Base-by-base conservation (phyloP, 2,329 filamentous ascomycete genomes). In the Pestalotiopsis sp. region DNA sequence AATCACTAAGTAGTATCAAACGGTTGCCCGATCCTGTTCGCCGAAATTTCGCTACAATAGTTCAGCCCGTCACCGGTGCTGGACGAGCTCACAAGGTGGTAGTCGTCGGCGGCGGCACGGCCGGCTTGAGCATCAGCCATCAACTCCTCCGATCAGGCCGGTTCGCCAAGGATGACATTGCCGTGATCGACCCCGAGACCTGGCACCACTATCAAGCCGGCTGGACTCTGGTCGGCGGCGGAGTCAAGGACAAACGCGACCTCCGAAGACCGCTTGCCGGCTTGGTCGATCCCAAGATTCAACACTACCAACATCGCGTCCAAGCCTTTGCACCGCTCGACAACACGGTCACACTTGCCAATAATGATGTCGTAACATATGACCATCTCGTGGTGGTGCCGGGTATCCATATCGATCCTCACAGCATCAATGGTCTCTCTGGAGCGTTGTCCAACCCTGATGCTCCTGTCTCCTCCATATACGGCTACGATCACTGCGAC, bases 61-160 rank as follows among this genome's bases (percentile, higher is more conserved):
- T 73, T 91, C 91, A 3, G 82, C 81, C 0, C 88, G 82, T 52
- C n/a, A 52, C 45, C n/a, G 6, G 20, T 12, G 17, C 45, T 6
- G 17, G 45, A 17, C 45, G 17, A 52, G 11, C 17, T 49, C 65
- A 66, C 56, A 56, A 31, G 9, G 65, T 66, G 20, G 25, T 66
- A 12, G 27, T 66, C 9, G 57, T 66, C 4, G 65, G 65, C 7
- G 65, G 27, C 66, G 91, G 91, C 39, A 83, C 87, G 13, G 91
- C 90, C 49, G 91, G 91, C 62, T 78, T 92, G 14, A 80, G 87
- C 2, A 86, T 92, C 75, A 89, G 88, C 73, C 90, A 92, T 74
- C 91, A 93, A 80, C 85, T 93, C 3, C 84, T 92, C 57, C 72
- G 73, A 12, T 71, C 73, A 23, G 66, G 69, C 3, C 70, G 72